Conservation (phyloP, 306 rosid species). For the Arachis stenosperma region DNA sequence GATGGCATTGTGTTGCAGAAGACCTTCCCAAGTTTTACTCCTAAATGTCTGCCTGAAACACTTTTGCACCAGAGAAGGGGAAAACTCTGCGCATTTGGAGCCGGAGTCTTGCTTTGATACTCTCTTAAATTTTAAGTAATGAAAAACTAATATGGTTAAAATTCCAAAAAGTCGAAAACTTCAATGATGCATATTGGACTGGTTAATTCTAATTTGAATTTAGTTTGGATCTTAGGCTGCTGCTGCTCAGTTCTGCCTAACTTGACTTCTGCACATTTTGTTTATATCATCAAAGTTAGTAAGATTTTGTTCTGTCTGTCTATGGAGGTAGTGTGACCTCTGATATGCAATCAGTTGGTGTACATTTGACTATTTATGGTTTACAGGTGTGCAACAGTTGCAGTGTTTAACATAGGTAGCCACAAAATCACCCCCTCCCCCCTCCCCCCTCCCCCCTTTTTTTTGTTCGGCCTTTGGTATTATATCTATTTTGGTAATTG, state of each 20-base stretch:
- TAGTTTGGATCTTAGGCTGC: not conserved
- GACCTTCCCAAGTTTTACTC: not conserved
- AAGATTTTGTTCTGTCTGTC: slow-evolving; percentile 17
- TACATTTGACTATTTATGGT: slow-evolving; percentile 1
- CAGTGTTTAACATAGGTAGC: slow-evolving; percentile 1
- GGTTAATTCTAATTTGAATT: not conserved
- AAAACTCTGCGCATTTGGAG: slow-evolving; percentile 10
- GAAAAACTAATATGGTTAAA: not conserved
- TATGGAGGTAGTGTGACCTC: slow-evolving; percentile 2
- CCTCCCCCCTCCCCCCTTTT: no score
- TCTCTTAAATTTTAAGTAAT: slow-evolving; percentile 6
- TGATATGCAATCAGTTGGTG: slow-evolving; percentile 16
- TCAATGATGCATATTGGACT: slow-evolving; percentile 9
- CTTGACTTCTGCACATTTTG: not conserved
- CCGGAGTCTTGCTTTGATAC: not conserved
- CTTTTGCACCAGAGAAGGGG: not conserved
- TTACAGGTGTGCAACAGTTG: slow-evolving; percentile 10
- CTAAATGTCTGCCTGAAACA: not conserved
- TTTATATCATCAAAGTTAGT: not conserved
- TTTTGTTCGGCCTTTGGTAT: not conserved
- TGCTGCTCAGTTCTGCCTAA: not conserved
- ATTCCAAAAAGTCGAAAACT: not conserved
- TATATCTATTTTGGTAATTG: not conserved
- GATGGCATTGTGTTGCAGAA: not conserved
- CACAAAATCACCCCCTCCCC: not conserved